These are phyloP conservation scores for Flueggea neowawraea DNA, from an alignment of 441 rosid genomes.

Conservation along the genomic window DNA sequence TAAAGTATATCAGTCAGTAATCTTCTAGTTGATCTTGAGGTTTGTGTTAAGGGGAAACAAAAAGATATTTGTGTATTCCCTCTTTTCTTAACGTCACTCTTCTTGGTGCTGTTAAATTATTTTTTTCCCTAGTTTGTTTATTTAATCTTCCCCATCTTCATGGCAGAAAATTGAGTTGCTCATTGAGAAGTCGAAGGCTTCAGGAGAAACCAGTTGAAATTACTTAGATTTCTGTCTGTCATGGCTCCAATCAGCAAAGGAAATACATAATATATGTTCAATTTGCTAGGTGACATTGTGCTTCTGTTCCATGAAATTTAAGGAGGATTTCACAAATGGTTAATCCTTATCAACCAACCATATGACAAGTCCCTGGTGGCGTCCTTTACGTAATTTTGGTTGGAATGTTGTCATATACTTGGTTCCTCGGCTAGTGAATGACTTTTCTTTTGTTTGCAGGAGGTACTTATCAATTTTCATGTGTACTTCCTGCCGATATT, in stretches of 20 bases:
- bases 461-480: no score
- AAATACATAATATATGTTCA: no score
- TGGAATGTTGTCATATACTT: background rate
- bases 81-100: background rate
- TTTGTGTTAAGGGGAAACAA: no score
- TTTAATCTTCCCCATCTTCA: background rate
- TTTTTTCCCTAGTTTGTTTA: background rate
- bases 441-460: no score
- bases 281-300: no score
- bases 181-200: slow-evolving; percentile 38
- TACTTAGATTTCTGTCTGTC: background rate
- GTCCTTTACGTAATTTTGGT: background rate
- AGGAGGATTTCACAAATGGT: background rate
- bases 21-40: no score
- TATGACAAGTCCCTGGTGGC: background rate
- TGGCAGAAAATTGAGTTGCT: slow-evolving; percentile 56
- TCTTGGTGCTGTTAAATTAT: background rate
- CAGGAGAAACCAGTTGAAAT: slow-evolving; percentile 22
- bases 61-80: background rate
- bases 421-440: no score
- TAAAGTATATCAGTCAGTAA: no score
- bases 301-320: background rate
- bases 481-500: no score
- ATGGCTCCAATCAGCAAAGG: no score
- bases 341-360: background rate